These are phyloP conservation scores for Tothia fuscella DNA, from an alignment of 2,329 filamentous ascomycete genomes.

Conservation along the genomic window DNA sequence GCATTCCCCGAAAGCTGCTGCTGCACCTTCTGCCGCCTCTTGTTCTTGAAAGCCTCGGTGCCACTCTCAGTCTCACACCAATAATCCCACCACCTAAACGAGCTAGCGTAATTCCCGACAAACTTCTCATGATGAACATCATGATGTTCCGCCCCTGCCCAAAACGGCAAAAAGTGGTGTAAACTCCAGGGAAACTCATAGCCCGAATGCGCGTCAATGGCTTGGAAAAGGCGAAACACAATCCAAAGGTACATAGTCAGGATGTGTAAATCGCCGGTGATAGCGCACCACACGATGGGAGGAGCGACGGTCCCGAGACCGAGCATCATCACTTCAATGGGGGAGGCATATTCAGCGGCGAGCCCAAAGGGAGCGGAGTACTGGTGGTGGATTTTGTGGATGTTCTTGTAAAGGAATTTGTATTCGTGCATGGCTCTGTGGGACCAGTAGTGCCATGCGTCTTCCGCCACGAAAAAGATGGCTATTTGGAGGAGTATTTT, in stretches of 20 bases:
- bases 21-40: slow-evolving; percentile 60
- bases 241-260: slow-evolving; percentile 99
- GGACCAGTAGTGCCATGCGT: slow-evolving; percentile 96
- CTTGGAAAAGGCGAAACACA: slow-evolving; percentile 82
- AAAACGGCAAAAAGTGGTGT: slow-evolving; percentile 92
- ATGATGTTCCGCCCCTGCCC: slow-evolving; percentile 94
- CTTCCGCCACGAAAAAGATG: slow-evolving; percentile 91
- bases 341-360: slow-evolving; percentile 93
- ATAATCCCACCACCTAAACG: slow-evolving; percentile 99
- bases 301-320: slow-evolving; percentile 74
- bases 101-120: slow-evolving; percentile 94
- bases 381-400: slow-evolving; percentile 99
- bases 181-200: slow-evolving; percentile 98
- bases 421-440: slow-evolving; percentile 91
- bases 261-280: slow-evolving; percentile 84
- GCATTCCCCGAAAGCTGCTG: slow-evolving; percentile 26
- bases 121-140: slow-evolving; percentile 97
- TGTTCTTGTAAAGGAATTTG: slow-evolving; percentile 74
- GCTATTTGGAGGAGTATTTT: slow-evolving; percentile 87
- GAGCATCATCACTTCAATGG: slow-evolving; percentile 91
- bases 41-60: slow-evolving; percentile 71
- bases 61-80: slow-evolving; percentile 86
- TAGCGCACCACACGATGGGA: slow-evolving; percentile 70
- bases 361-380: slow-evolving; percentile 96
- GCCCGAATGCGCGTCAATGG: slow-evolving; percentile 92